phyloP scores from a whole-genome alignment of 306 rosid genomes.

The Cucumis cinereus region DNA sequence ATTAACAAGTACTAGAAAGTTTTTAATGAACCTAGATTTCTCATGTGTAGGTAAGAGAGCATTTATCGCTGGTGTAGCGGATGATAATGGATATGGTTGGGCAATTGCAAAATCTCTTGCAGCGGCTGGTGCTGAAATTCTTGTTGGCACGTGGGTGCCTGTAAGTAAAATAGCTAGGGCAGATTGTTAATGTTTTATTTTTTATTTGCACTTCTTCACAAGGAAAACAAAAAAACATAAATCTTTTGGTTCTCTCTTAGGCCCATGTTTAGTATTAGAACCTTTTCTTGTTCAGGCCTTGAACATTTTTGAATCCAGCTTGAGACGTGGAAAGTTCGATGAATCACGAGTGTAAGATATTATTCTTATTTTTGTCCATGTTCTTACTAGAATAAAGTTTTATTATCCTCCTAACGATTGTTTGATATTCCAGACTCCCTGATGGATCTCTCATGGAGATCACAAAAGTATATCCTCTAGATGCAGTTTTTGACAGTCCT shows the following conservation, averaged over 20 bases:
- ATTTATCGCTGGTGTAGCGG: slow-evolving; percentile 92
- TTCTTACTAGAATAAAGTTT: not conserved
- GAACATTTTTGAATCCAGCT: slow-evolving; percentile 90
- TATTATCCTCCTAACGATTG: slow-evolving; percentile 12
- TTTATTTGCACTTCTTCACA: not conserved
- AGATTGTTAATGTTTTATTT: not conserved
- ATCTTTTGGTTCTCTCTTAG: not conserved
- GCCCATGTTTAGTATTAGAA: not conserved
- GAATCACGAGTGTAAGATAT: slow-evolving; percentile 59
- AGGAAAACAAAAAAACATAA: not conserved
- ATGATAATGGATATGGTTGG: slow-evolving; percentile 97
- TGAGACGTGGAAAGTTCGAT: slow-evolving; percentile 87
- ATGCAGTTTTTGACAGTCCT: slow-evolving; percentile 76
- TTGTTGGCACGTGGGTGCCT: slow-evolving; percentile 98
- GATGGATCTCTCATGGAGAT: slow-evolving; percentile 92
- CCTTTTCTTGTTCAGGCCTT: slow-evolving; percentile 46
- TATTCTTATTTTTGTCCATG: not conserved
- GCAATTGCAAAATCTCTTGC: slow-evolving; percentile 99
- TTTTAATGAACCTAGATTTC: not conserved
- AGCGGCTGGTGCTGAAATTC: slow-evolving; percentile 94
- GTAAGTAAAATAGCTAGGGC: slow-evolving; percentile 35
- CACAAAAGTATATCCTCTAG: slow-evolving; percentile 81
- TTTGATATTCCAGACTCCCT: slow-evolving; percentile 48
- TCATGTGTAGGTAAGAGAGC: slow-evolving; percentile 71
- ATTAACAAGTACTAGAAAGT: not conserved